These are phyloP conservation scores for Hyaloperonospora brassicae DNA, from an alignment of 352 stramenopile species.

Conservation along the genomic window DNA sequence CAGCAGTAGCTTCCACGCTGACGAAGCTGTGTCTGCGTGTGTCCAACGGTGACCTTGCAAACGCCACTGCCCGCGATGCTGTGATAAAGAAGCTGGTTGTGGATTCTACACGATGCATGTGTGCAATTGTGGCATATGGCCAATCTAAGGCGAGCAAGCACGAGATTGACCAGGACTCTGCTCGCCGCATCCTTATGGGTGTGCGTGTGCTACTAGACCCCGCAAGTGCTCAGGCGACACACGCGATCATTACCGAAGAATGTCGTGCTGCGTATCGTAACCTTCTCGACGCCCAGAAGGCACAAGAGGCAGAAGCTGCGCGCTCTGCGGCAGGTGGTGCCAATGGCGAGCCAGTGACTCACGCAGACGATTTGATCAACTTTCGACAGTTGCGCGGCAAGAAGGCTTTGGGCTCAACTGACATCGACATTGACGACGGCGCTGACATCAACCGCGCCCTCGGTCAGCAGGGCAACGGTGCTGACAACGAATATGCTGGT, in stretches of 20 bases:
- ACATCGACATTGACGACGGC: conserved; percentile 98
- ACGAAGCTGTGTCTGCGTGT: conserved; percentile 95
- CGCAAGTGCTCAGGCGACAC: conserved; percentile 46
- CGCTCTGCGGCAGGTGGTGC: conserved; percentile 29
- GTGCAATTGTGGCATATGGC: conserved; percentile 61
- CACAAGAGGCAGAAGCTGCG: conserved; percentile 49
- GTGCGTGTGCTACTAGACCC: conserved; percentile 93
- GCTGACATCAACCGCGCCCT: conserved; percentile 93
- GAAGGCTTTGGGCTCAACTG: conserved; percentile 86
- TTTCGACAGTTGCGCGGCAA: conserved; percentile 94
- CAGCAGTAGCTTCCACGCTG: conserved; percentile 87
- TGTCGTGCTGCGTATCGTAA: conserved; percentile 71
- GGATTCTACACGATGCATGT: conserved; percentile 67
- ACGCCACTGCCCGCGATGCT: conserved; percentile 35
- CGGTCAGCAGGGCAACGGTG: conserved; percentile 65
- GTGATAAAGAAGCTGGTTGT: conserved; percentile 64
- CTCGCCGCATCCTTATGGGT: conserved; percentile 93
- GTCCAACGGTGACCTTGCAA: conserved; percentile 42
- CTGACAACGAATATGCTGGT: conserved; percentile 79
- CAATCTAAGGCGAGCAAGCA: conserved; percentile 72
- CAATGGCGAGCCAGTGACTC: conserved; percentile 51
- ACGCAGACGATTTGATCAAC: conserved; percentile 95
- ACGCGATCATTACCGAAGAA: conserved; percentile 73
- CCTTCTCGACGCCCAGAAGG: conserved; percentile 70
- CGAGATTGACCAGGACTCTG: conserved; percentile 91